phyloP scores from a whole-genome alignment of 768 basidiomycete species.

The Chalciporus sphaerocephalus region DNA sequence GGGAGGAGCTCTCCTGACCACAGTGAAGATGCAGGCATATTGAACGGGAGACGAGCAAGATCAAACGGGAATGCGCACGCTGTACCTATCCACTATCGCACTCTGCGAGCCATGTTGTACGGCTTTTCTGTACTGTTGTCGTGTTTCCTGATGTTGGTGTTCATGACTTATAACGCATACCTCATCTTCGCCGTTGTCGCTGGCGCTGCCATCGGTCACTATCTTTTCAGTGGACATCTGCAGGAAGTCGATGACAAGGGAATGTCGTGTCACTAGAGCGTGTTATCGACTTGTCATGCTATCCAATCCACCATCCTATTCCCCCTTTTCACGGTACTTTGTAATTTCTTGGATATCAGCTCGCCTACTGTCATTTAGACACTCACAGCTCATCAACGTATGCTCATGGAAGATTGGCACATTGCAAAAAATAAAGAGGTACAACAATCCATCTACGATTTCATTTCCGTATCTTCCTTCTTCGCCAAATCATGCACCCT shows the following conservation, averaged over 20 bases:
- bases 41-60: conserved; percentile 44
- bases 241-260: conserved; percentile 66
- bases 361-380: background rate
- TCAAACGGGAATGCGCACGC: conserved; percentile 45
- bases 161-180: conserved; percentile 97
- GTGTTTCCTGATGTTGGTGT: conserved; percentile 91
- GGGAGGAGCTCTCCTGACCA: conserved; percentile 39
- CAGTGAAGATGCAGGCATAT: conserved; percentile 50
- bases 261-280: conserved; percentile 70
- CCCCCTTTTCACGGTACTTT: background rate
- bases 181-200: conserved; percentile 77
- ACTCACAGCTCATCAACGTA: background rate
- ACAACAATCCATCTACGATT: conserved; percentile 33
- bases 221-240: conserved; percentile 59
- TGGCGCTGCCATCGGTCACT: conserved; percentile 83
- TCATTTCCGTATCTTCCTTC: conserved; percentile 84
- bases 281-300: background rate
- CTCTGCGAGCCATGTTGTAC: conserved; percentile 65
- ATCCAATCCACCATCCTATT: background rate
- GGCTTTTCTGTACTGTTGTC: conserved; percentile 74
- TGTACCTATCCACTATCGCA: conserved; percentile 47
- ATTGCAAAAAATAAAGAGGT: conserved; percentile 1
- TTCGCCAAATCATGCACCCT: conserved; percentile 77
- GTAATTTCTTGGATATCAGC: background rate
- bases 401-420: background rate